phyloP scores from a whole-genome alignment of 805 yeast genomes.

The Teunomyces gatunensis region DNA sequence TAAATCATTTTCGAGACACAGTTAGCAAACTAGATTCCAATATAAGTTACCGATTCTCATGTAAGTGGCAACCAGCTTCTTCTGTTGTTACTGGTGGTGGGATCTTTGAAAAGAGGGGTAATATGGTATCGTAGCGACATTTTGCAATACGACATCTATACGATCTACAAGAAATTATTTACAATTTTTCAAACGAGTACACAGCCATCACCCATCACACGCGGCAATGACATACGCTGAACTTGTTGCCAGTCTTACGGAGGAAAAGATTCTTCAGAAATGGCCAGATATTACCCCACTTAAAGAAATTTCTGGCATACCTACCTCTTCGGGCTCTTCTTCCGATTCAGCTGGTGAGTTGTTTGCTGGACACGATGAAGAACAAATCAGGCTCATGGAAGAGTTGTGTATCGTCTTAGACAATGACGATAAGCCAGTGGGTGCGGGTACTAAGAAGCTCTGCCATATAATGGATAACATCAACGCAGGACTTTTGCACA shows the following conservation, averaged over 20 bases:
- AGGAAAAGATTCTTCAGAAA: constrained; percentile 48
- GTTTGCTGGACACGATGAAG: constrained; percentile 88
- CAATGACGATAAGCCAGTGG: constrained; percentile 81
- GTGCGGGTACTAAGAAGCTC: constrained; percentile 90
- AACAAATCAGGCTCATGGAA: constrained; percentile 92
- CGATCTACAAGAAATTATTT: neutral
- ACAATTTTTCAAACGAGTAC: neutral
- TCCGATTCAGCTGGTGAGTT: constrained; percentile 37
- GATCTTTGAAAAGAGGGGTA: too few relatives aligned
- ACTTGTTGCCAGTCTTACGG: constrained; percentile 51
- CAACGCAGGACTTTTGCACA: constrained; percentile 79
- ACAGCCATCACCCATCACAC: neutral
- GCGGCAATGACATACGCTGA: constrained; percentile 37
- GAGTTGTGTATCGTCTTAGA: constrained; percentile 94
- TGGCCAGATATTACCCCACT: constrained; percentile 73
- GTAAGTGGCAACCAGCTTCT: too few relatives aligned
- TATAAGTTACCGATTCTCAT: too few relatives aligned
- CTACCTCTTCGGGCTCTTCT: constrained; percentile 32
- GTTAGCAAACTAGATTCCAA: too few relatives aligned
- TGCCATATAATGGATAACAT: constrained; percentile 89
- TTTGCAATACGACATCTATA: neutral
- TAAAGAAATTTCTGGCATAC: constrained; percentile 56
- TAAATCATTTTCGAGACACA: too few relatives aligned
- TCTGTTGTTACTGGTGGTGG: too few relatives aligned
- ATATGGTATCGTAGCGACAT: neutral